phyloP scores from a whole-genome alignment of 495 filamentous ascomycete genomes.

The Xylaria cubensis region DNA sequence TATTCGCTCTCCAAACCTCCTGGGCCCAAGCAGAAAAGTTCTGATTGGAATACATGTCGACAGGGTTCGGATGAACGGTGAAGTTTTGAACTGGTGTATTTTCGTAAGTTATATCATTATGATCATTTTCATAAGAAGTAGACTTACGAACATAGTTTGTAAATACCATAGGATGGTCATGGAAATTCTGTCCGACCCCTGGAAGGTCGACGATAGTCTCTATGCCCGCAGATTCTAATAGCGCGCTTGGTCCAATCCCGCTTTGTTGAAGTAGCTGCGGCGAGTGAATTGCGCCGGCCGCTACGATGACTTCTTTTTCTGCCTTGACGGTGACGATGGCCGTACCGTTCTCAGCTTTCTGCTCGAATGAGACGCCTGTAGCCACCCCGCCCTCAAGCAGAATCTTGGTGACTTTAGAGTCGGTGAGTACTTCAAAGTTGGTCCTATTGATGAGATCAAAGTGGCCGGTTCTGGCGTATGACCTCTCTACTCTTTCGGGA shows the following conservation, averaged over 20 bases:
- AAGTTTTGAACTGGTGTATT: slow-evolving; percentile 41
- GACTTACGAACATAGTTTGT: slow-evolving; percentile 42
- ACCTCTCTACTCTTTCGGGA: slow-evolving; percentile 44
- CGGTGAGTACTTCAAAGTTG: slow-evolving; percentile 49
- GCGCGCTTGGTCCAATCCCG: slow-evolving; percentile 58
- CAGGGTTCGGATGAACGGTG: slow-evolving; percentile 38
- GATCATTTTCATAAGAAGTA: not conserved
- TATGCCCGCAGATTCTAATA: slow-evolving; percentile 56
- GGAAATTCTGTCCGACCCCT: slow-evolving; percentile 65
- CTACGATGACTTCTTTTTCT: slow-evolving; percentile 63
- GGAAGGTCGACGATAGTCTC: slow-evolving; percentile 57
- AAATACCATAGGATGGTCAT: slow-evolving; percentile 59
- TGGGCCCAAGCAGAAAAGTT: slow-evolving; percentile 49
- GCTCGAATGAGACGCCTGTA: slow-evolving; percentile 44
- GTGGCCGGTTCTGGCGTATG: slow-evolving; percentile 52
- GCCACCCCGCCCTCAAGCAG: slow-evolving; percentile 46
- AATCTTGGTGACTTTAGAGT: slow-evolving; percentile 47
- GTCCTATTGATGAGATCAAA: slow-evolving; percentile 40
- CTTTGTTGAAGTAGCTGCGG: slow-evolving; percentile 64
- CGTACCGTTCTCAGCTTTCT: slow-evolving; percentile 32
- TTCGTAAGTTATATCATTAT: slow-evolving; percentile 14
- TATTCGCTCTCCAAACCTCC: slow-evolving; percentile 44
- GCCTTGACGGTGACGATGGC: slow-evolving; percentile 44
- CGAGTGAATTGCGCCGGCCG: slow-evolving; percentile 64
- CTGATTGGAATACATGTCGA: slow-evolving; percentile 46